These are phyloP conservation scores for Paramecium sonneborni DNA, from an alignment of 73 alveolate species.

Conservation along the genomic window DNA sequence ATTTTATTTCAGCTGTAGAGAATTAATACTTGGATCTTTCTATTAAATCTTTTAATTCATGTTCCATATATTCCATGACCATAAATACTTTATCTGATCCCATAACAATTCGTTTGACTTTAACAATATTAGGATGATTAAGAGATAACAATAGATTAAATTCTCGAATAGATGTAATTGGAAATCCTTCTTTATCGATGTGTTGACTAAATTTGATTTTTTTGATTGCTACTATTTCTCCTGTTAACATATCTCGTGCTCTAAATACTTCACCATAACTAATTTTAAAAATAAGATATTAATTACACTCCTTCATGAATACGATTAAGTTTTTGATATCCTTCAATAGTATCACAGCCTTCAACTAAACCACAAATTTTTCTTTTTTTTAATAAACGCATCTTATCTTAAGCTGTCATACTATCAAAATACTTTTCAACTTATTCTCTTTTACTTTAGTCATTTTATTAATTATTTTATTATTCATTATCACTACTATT, in stretches of 20 bases:
- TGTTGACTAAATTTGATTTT: conserved; percentile 80
- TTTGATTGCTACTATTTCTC: conserved; percentile 89
- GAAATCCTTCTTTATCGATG: conserved; percentile 87
- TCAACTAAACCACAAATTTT: conserved; percentile 65
- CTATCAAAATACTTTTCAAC: neutral
- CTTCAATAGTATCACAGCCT: conserved; percentile 72
- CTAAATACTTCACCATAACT: conserved; percentile 90
- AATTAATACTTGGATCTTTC: conserved; percentile 60
- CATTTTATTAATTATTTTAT: neutral
- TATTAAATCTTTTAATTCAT: conserved; percentile 87
- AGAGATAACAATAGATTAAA: conserved; percentile 86
- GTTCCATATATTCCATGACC: conserved; percentile 94
- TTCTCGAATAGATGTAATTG: conserved; percentile 96
- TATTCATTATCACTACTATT: conserved; percentile 14
- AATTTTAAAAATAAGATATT: neutral
- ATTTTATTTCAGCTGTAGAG: conserved; percentile 55
- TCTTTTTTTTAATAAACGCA: conserved; percentile 37
- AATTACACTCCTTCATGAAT: conserved; percentile 91
- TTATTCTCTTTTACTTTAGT: neutral
- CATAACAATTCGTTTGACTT: conserved; percentile 79
- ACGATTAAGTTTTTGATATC: conserved; percentile 66
- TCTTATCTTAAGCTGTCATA: conserved; percentile 25
- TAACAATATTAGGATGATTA: conserved; percentile 90
- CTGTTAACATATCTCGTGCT: conserved; percentile 82
- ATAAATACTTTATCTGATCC: conserved; percentile 89